Base-by-base conservation (phyloP, 23 red algal species). In the Pyropia haitanensis region DNA sequence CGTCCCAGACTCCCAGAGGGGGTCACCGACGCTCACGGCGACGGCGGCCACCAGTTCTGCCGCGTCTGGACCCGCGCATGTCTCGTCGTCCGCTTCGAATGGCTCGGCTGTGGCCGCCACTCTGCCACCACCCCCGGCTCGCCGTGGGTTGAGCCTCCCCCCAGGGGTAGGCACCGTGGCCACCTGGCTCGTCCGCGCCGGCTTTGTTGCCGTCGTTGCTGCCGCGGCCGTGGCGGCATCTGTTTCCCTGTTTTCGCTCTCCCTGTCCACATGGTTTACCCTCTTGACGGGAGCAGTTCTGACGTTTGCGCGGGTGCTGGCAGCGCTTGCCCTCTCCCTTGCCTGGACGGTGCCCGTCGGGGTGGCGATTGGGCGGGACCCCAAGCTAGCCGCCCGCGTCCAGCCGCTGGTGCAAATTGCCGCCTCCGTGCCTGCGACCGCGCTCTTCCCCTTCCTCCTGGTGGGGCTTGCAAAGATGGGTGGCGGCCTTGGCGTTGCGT, bases 341-440 rank as follows among this genome's bases (percentile, higher is more conserved):
- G 20, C 88, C n/a, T 90, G 87, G 82, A 98, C 84, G 34, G 94
- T 98, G 39, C 94, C 94, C 3, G 70, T 89, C 16, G 94, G 94
- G 8, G 80, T 98, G 18, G 80, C 80, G 13, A 85, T 98, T 65
- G 94, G 94, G 5, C 44, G 94, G 18, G 81, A 89, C 21, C 68
- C 76, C 20, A 75, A 74, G 20, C 79, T 98, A 0, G 79, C 94
- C 4, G 80, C 71, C 2, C 64, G 24, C 25, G 64, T 98, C 30
- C 94, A 98, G 54, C 94, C 94, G 13, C 72, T 98, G 17, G 85
- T 98, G 39, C 94, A 98, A 58, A 87, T 98, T 58, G 86, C 87
- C 59, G 94, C 94, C 16, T 98, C 94, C 18, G 94, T 98, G n/a
- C 94, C 94, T 17, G 94, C 94, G 2, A 98, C 94, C 23, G 94